A percentile compares a stretch with the other conserved stretches of the same genome.
Evolutionary conservation across 768 basidiomycete species (phyloP).

Genomic region (Strobilomyces confusus): DNA sequence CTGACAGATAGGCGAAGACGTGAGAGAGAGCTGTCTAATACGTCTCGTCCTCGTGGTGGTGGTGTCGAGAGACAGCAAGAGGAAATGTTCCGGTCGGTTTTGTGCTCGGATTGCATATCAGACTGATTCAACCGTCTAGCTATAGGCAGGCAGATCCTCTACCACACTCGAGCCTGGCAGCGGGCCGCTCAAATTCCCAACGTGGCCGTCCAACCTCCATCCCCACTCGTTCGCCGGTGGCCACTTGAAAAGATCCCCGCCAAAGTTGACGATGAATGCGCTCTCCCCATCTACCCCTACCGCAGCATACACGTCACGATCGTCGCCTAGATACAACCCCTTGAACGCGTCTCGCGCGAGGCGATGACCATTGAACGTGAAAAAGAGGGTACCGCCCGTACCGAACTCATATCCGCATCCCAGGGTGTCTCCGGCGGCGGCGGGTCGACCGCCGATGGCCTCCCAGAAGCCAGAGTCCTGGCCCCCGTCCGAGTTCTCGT

Average conservation of each 20-base stretch:
- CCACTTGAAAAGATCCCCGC: constrained; percentile 57
- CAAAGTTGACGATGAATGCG: constrained; percentile 58
- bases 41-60: no score
- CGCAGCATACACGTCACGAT: constrained; percentile 59
- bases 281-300: constrained; percentile 47
- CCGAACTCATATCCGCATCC: constrained; percentile 64
- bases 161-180: not conserved
- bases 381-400: constrained; percentile 40
- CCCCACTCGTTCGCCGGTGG: constrained; percentile 60
- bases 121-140: not conserved
- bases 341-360: constrained; percentile 41
- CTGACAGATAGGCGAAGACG: constrained; percentile 12
- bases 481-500: constrained; percentile 63
- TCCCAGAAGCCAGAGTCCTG: constrained; percentile 43
- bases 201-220: constrained; percentile 61
- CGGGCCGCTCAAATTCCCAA: constrained; percentile 42
- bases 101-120: not conserved
- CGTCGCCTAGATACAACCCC: constrained; percentile 49
- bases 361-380: constrained; percentile 57
- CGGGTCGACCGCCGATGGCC: constrained; percentile 20
- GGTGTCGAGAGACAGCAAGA: not conserved
- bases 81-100: not conserved
- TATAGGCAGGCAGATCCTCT: constrained; percentile 43
- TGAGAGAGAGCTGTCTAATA: not conserved
- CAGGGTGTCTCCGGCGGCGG: constrained; percentile 47